Evolutionary conservation across 306 rosid genomes (phyloP).

Genomic region (Vigna radiata): DNA sequence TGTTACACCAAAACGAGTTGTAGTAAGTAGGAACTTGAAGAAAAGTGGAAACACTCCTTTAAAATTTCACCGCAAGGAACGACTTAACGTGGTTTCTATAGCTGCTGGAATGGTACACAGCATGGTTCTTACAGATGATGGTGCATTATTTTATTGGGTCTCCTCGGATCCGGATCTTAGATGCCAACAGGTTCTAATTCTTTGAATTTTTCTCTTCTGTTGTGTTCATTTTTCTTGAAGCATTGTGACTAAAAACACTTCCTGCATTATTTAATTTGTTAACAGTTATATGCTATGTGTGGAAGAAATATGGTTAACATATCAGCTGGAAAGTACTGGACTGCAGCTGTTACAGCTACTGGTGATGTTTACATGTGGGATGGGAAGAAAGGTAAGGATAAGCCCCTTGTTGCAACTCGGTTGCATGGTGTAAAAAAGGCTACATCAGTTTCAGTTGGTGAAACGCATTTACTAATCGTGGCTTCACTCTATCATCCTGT

Average conservation of each 20-base stretch:
- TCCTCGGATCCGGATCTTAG: slow-evolving; percentile 88
- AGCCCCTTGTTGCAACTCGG: slow-evolving; percentile 74
- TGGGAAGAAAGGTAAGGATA: slow-evolving; percentile 86
- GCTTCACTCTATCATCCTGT: slow-evolving; percentile 85
- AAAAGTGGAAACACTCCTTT: slow-evolving; percentile 76
- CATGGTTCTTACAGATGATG: slow-evolving; percentile 87
- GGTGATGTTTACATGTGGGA: slow-evolving; percentile 97
- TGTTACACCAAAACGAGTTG: slow-evolving; percentile 90
- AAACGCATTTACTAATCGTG: slow-evolving; percentile 82
- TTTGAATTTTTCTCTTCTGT: slow-evolving; percentile 23
- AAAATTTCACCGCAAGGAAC: slow-evolving; percentile 82
- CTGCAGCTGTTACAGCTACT: slow-evolving; percentile 78
- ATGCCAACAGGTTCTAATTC: slow-evolving; percentile 81
- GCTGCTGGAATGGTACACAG: slow-evolving; percentile 93
- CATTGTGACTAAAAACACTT: slow-evolving; percentile 26
- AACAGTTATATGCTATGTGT: slow-evolving; percentile 72
- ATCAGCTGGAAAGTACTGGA: slow-evolving; percentile 96
- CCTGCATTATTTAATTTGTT: neutral
- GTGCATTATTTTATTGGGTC: slow-evolving; percentile 88
- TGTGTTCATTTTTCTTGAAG: slow-evolving; percentile 1
- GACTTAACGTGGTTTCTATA: slow-evolving; percentile 76
- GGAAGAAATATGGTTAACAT: slow-evolving; percentile 74
- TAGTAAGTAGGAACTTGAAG: slow-evolving; percentile 83
- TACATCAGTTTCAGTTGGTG: slow-evolving; percentile 90
- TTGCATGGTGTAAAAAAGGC: slow-evolving; percentile 87